Evolutionary conservation across 371 early-diverging fungal species (phyloP), one percentile per base, ranked within the genome.

Genomic region (Apophysomyces sp.): DNA sequence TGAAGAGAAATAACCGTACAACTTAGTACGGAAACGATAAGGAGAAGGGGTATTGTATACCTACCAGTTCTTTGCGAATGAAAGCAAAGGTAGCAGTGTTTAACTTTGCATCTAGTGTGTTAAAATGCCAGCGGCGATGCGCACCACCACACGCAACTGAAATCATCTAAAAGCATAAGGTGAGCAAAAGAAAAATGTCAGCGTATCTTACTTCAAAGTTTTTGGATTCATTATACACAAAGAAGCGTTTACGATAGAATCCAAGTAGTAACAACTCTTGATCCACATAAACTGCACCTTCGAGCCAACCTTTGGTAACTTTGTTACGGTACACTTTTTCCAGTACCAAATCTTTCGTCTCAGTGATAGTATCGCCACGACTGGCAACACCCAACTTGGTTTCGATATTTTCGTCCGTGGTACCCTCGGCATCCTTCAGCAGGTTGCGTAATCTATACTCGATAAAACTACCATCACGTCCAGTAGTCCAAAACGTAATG

Each of bases 261-360:
- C 92, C 92, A 9, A 87, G 66, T 9, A 90, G 64, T 5, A 90
- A 67, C 4, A 89, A 66, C 39, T 85, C 80, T 6, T 75, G 81
- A 41, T 88, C 84, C 54, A 86, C 63, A 49, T 84, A 77, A 4
- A 84, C 36, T 16, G 82, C 73, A 28, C 82, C 76, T 67, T 91
- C 91, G 18, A 89, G 60, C 82, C 89, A 87, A 1, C 90, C 91
- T 56, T 84, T 88, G 16, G 91, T 91, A n/a, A 91, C 80, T 58
- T 82, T 82, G 30, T 85, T 83, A 11, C 81, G 71, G 58, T 85
- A 86, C 11, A 89, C 69, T 53, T 82, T 81, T 66, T 88, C 86
- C 3, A 85, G 53, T 6, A 65, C 44, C 65, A 74, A 62, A 36
- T 74, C 76, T 0, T 69, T 58, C 13, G 67, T 72, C 4, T 57